Evolutionary conservation across 306 rosid species (phyloP).

Genomic region (Abrus precatorius): DNA sequence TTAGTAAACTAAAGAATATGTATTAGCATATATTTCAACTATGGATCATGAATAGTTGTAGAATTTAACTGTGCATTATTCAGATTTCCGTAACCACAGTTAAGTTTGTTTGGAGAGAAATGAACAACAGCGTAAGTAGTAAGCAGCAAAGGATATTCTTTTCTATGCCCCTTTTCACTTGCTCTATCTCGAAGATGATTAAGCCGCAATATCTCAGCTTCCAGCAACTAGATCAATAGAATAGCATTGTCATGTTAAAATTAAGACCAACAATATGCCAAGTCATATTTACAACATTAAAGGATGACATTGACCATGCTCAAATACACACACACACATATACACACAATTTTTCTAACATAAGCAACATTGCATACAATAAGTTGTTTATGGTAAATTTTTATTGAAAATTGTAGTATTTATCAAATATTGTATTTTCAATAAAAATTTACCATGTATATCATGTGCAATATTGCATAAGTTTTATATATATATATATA

Average conservation of each 20-base stretch:
- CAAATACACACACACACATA: not conserved
- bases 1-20: conserved; percentile 13
- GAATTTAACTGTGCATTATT: conserved; percentile 25
- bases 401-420: too few species aligned
- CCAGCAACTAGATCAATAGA: conserved; percentile 68
- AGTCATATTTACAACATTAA: conserved; percentile 37
- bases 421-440: too few species aligned
- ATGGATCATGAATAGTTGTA: conserved; percentile 35
- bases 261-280: conserved; percentile 25
- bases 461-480: too few species aligned
- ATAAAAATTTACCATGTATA: too few species aligned
- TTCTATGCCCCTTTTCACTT: conserved; percentile 83
- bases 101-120: not conserved
- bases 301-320: conserved; percentile 12
- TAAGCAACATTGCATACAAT: too few species aligned
- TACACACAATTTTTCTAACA: too few species aligned
- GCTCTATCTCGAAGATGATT: conserved; percentile 86
- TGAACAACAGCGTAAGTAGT: conserved; percentile 14
- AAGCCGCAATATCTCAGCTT: conserved; percentile 72
- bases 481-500: too few species aligned
- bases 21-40: conserved; percentile 26
- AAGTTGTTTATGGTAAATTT: too few species aligned
- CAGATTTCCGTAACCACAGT: conserved; percentile 2
- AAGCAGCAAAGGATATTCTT: conserved; percentile 91
- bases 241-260: conserved; percentile 33